Evolutionary conservation across 768 basidiomycete species (phyloP).

Genomic region (Termitomyces sp.): DNA sequence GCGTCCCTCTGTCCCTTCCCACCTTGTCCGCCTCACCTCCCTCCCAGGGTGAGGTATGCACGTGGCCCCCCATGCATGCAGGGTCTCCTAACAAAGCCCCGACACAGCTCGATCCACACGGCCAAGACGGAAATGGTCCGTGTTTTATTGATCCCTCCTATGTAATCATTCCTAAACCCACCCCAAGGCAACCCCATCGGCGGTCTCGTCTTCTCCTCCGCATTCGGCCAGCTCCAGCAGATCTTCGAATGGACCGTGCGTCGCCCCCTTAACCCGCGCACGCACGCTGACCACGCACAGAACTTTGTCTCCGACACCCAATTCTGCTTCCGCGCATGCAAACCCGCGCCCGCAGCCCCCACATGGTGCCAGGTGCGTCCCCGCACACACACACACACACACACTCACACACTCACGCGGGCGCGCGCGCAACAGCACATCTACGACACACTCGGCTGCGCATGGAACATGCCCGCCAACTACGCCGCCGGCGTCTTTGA

Average conservation of each 20-base stretch:
- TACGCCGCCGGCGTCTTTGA: constrained; percentile 41
- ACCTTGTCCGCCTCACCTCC: not conserved
- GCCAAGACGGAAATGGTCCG: constrained; percentile 48
- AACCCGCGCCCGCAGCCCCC: constrained; percentile 42
- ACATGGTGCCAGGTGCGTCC: constrained; percentile 33
- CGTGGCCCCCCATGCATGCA: not conserved
- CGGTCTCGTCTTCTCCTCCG: constrained; percentile 66
- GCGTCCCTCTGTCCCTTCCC: too few relatives aligned
- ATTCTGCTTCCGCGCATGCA: constrained; percentile 74
- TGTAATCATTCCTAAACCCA: not conserved
- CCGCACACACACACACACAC: too few relatives aligned
- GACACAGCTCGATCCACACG: constrained; percentile 62
- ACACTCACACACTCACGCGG: too few relatives aligned
- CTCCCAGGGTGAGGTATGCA: constrained; percentile 19
- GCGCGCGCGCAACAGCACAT: constrained; percentile 40
- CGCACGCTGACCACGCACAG: too few relatives aligned
- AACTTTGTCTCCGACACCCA: constrained; percentile 53
- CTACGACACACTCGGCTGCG: constrained; percentile 48
- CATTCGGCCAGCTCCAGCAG: constrained; percentile 54
- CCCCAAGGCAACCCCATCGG: constrained; percentile 49
- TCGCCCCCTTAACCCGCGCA: not conserved
- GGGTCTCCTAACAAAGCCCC: not conserved
- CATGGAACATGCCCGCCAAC: constrained; percentile 56
- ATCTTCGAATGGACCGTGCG: constrained; percentile 71
- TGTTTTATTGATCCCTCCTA: too few relatives aligned